phyloP scores from a whole-genome alignment of 768 basidiomycete genomes.

The Stropharia rugosoannulata region DNA sequence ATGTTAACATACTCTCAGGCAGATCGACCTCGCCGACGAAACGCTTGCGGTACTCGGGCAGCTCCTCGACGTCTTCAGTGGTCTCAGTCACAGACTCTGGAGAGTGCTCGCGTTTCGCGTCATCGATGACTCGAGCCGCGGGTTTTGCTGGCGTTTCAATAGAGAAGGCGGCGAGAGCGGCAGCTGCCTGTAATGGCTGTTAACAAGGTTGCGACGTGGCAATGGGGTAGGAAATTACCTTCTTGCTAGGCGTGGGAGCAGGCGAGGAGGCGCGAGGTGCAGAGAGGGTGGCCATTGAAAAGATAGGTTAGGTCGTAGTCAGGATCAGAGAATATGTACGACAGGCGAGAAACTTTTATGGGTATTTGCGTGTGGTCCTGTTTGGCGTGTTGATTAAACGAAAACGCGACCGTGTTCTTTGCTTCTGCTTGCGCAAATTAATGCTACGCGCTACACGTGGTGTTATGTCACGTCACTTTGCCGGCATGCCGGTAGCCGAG shows the following conservation, averaged over 20 bases:
- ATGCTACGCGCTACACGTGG: background rate
- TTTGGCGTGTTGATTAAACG: constrained; percentile 29
- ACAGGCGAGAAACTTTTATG: constrained; percentile 18
- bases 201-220: constrained; percentile 7
- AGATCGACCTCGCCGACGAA: constrained; percentile 77
- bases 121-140: constrained; percentile 29
- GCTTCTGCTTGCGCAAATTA: constrained; percentile 12
- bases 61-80: constrained; percentile 24
- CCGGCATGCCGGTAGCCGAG: background rate
- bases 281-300: constrained; percentile 30
- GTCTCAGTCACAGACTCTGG: constrained; percentile 32
- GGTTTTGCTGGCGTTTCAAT: constrained; percentile 40
- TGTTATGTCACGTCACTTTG: constrained; percentile 1
- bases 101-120: constrained; percentile 33
- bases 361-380: constrained; percentile 30
- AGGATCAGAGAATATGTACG: constrained; percentile 13
- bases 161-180: constrained; percentile 42
- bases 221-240: constrained; percentile 29
- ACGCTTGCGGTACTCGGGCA: constrained; percentile 33
- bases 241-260: constrained; percentile 49
- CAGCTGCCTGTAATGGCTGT: constrained; percentile 33
- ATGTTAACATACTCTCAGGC: constrained; percentile 47
- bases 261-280: constrained; percentile 28
- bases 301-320: background rate
- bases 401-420: constrained; percentile 26